Evolutionary conservation across 169 alveolate genomes (phyloP).

Genomic region (Nephromyces sp.): DNA sequence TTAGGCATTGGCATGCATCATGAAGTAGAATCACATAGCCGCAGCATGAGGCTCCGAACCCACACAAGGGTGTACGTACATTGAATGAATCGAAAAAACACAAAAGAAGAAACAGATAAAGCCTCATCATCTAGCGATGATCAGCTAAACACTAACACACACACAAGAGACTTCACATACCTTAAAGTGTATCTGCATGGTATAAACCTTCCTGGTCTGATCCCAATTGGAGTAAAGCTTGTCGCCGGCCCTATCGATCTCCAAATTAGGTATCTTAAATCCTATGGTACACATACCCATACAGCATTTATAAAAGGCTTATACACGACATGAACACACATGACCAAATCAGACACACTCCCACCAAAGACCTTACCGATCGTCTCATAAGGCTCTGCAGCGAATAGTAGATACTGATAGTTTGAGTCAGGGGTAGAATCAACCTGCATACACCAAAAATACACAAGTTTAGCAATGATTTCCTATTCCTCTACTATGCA

Average conservation of each 20-base stretch:
- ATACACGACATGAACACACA: no score
- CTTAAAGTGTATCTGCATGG: constrained; percentile 53
- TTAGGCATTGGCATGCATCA: no score
- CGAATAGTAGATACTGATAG: constrained; percentile 89
- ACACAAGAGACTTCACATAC: no score
- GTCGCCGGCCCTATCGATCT: constrained; percentile 65
- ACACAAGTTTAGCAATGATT: no score
- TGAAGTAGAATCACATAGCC: no score
- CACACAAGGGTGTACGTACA: no score
- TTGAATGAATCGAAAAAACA: no score
- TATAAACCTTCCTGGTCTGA: constrained; percentile 65
- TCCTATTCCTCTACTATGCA: no score
- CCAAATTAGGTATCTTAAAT: constrained; percentile 77
- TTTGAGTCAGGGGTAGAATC: constrained; percentile 78
- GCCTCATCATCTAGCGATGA: background rate
- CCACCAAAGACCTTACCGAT: constrained; percentile 36
- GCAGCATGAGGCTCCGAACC: no score
- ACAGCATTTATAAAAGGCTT: no score
- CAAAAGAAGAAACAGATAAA: background rate
- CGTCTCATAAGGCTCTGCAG: constrained; percentile 97
- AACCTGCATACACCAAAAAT: no score
- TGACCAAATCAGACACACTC: background rate
- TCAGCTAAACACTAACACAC: no score
- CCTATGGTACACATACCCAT: constrained; percentile 25
- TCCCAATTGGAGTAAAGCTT: constrained; percentile 74